Evolutionary conservation across 1,139 yeast genomes (phyloP), one percentile per base, ranked within the genome.

Genomic region (Lodderomyces metapsilosis): DNA sequence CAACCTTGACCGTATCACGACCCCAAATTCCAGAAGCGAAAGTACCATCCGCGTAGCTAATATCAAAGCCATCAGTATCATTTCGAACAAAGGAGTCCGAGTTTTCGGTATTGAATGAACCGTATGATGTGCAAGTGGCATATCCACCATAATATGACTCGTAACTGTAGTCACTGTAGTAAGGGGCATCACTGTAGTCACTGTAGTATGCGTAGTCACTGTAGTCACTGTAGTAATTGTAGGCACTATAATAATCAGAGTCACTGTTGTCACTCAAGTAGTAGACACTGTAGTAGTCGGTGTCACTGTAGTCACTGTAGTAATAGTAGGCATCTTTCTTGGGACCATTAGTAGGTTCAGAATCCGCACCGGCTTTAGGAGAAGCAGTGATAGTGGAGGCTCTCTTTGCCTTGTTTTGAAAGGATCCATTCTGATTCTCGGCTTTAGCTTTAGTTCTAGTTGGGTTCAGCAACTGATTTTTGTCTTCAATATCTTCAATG

Each of bases 1-100:
- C 76, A 40, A 78, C 52, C 12, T 43, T 45, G 21, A 78, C 67
- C 38, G 55, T 57, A 49, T 76, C 84, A 37, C 59, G 54, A 13
- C 79, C 82, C 83, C 80, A 76, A 42, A 66, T 57, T 35, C 95
- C 95, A 6, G 53, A 47, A 2, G 91, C 88, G 52, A 58, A 67
- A 21, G 87, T 70, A 6, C 59, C 56, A 57, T 86, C 95, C 23
- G 82, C 91, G 52, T 87, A 87, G 23, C 62, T 46, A 51, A 84
- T 84, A 38, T 36, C 13, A 47, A 72, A 72, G 2, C 62, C 58
- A 3, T 71, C 71, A 2, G 72, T 53, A 36, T 42, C 22, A 49
- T 71, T 72, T 32, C 47, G 41, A n/a, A 54, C 49, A 56, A 67
- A 71, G 1, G 70, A 40, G 37, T 54, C 57, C 3, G 74, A 67